Conservation (phyloP, 208 protist species). For the Crithidia thermophila region DNA sequence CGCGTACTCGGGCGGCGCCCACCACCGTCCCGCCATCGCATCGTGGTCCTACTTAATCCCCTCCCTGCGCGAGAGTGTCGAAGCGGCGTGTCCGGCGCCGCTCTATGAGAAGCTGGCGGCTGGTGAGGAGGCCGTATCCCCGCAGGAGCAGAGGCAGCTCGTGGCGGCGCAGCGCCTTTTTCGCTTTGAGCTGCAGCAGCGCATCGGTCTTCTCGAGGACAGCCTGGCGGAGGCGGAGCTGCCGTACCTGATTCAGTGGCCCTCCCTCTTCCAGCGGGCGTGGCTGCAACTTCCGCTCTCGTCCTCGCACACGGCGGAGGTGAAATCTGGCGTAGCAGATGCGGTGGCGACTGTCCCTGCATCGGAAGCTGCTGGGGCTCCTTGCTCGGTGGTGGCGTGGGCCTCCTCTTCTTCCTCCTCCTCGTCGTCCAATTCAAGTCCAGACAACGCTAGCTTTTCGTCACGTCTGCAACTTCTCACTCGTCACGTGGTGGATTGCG, state of each 20-base stretch:
- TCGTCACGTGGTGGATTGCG: constrained; percentile 18
- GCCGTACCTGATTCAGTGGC: constrained; percentile 60
- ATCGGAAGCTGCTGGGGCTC: too few relatives aligned
- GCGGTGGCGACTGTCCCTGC: not conserved
- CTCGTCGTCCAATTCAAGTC: not conserved
- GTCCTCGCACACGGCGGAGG: not conserved
- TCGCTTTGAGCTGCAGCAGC: constrained; percentile 74
- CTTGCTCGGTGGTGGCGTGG: too few relatives aligned
- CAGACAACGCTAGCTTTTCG: not conserved
- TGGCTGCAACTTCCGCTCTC: constrained; percentile 56
- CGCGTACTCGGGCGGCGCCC: constrained; percentile 23
- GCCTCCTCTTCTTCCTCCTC: constrained; percentile 5
- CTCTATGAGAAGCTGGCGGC: constrained; percentile 41
- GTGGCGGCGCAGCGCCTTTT: constrained; percentile 52
- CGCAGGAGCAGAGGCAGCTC: constrained; percentile 26
- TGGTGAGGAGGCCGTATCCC: constrained; percentile 19
- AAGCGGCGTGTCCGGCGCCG: constrained; percentile 22
- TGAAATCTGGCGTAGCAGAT: not conserved
- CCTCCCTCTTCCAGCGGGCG: constrained; percentile 50
- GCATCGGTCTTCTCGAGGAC: constrained; percentile 79
- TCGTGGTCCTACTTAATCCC: constrained; percentile 74
- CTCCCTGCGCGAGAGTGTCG: constrained; percentile 44
- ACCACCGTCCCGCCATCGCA: constrained; percentile 34
- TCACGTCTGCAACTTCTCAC: constrained; percentile 22
- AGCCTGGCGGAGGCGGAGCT: constrained; percentile 68